These are phyloP conservation scores for Stagonosporopsis rhizophila DNA, from an alignment of 2,329 filamentous ascomycete genomes.

Conservation along the genomic window DNA sequence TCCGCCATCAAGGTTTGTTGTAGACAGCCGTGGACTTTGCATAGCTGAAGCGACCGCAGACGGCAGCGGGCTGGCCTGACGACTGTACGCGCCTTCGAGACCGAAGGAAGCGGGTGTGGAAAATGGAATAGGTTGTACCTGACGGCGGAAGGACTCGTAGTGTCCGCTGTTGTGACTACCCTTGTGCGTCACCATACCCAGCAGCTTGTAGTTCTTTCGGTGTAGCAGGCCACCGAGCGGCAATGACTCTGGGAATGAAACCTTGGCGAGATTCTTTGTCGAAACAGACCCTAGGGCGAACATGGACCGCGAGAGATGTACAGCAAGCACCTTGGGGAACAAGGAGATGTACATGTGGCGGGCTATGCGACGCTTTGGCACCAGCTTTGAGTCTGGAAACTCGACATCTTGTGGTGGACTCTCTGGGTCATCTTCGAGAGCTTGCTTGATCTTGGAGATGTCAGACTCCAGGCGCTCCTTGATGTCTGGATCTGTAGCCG, in stretches of 20 bases:
- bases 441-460: constrained; percentile 70
- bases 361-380: constrained; percentile 83
- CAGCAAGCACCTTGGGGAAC: constrained; percentile 88
- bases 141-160: constrained; percentile 93
- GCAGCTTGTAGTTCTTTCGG: constrained; percentile 80
- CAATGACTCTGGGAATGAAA: constrained; percentile 87
- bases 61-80: constrained; percentile 58
- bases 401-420: constrained; percentile 72
- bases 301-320: constrained; percentile 92
- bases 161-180: constrained; percentile 96
- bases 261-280: constrained; percentile 93
- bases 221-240: constrained; percentile 80
- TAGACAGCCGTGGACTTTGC: constrained; percentile 57
- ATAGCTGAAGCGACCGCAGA: constrained; percentile 51
- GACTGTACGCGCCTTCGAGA: constrained; percentile 74
- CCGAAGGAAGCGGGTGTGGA: constrained; percentile 83
- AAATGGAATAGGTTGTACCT: constrained; percentile 79
- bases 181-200: constrained; percentile 91
- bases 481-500: constrained; percentile 41
- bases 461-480: constrained; percentile 62
- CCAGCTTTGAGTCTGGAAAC: constrained; percentile 75
- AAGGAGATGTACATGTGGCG: constrained; percentile 85
- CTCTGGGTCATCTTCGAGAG: constrained; percentile 84
- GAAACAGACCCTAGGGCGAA: constrained; percentile 80
- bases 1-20: constrained; percentile 35